phyloP scores from a whole-genome alignment of 371 early-diverging fungal genomes.

The Syncephalis fuscata region DNA sequence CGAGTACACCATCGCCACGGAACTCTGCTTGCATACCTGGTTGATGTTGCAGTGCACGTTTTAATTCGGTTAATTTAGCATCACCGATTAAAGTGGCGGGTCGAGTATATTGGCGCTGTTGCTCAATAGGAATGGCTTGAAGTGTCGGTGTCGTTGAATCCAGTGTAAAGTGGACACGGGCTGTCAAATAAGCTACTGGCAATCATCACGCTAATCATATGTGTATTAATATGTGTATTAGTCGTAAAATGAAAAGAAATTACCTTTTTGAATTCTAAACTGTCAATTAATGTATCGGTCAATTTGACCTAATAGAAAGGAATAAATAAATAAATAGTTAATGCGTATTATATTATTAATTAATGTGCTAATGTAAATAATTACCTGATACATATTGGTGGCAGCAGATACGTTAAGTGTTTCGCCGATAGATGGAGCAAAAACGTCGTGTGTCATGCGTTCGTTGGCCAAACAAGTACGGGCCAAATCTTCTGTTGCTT shows the following conservation, averaged over 20 bases:
- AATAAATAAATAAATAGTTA: slow-evolving; percentile 5
- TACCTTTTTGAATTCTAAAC: slow-evolving; percentile 52
- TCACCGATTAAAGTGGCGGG: slow-evolving; percentile 75
- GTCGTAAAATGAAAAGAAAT: background rate
- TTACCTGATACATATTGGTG: slow-evolving; percentile 60
- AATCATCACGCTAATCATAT: slow-evolving; percentile 38
- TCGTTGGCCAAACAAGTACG: slow-evolving; percentile 33
- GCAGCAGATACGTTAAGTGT: slow-evolving; percentile 77
- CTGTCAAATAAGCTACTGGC: slow-evolving; percentile 54
- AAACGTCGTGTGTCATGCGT: slow-evolving; percentile 65
- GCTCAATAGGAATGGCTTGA: slow-evolving; percentile 38
- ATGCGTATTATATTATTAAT: background rate
- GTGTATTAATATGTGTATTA: background rate
- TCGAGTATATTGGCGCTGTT: slow-evolving; percentile 19
- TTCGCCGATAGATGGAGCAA: slow-evolving; percentile 61
- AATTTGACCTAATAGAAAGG: slow-evolving; percentile 46
- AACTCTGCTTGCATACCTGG: slow-evolving; percentile 66
- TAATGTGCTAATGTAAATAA: background rate
- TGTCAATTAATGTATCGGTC: slow-evolving; percentile 74
- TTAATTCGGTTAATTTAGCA: slow-evolving; percentile 65
- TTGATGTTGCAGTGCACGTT: slow-evolving; percentile 39
- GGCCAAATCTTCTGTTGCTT: slow-evolving; percentile 41
- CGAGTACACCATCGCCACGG: slow-evolving; percentile 62
- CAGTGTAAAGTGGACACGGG: slow-evolving; percentile 43
- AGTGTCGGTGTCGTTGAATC: slow-evolving; percentile 58